phyloP scores from a whole-genome alignment of 768 basidiomycete species.

The Trametes meyenii region DNA sequence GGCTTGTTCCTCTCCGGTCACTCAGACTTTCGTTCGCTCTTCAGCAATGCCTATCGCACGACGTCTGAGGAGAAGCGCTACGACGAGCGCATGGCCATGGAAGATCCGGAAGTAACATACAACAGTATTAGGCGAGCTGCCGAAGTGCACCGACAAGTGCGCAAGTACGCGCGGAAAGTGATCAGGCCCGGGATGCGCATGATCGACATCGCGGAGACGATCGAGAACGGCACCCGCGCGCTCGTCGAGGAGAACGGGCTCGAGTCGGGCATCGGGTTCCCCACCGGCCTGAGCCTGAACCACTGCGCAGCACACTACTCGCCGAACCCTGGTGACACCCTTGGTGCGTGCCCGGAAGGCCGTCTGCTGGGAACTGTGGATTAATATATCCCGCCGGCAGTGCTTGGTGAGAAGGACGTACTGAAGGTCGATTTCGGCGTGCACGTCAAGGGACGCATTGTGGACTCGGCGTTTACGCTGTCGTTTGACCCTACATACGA shows the following conservation, averaged over 20 bases:
- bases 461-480: conserved; percentile 96
- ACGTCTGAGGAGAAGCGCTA: conserved; percentile 91
- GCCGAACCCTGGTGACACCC: conserved; percentile 91
- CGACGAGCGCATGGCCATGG: conserved; percentile 72
- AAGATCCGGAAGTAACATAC: conserved; percentile 86
- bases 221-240: conserved; percentile 90
- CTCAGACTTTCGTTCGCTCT: neutral
- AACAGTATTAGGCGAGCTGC: conserved; percentile 87
- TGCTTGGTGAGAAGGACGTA: conserved; percentile 81
- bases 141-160: conserved; percentile 95
- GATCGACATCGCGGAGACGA: conserved; percentile 91
- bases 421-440: conserved; percentile 98
- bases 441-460: conserved; percentile 93
- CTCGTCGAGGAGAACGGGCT: conserved; percentile 90
- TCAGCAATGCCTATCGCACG: conserved; percentile 85
- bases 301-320: conserved; percentile 96
- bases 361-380: neutral
- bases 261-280: conserved; percentile 90
- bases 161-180: conserved; percentile 74
- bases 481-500: conserved; percentile 89
- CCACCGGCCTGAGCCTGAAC: conserved; percentile 93
- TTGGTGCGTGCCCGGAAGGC: conserved; percentile 49
- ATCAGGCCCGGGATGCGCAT: conserved; percentile 94
- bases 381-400: conserved; percentile 42
- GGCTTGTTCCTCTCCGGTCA: neutral